A percentile compares a stretch with the other conserved stretches of the same genome.
Evolutionary conservation across 2,329 filamentous ascomycete species (phyloP).

Genomic region (Cladosporium phlei): DNA sequence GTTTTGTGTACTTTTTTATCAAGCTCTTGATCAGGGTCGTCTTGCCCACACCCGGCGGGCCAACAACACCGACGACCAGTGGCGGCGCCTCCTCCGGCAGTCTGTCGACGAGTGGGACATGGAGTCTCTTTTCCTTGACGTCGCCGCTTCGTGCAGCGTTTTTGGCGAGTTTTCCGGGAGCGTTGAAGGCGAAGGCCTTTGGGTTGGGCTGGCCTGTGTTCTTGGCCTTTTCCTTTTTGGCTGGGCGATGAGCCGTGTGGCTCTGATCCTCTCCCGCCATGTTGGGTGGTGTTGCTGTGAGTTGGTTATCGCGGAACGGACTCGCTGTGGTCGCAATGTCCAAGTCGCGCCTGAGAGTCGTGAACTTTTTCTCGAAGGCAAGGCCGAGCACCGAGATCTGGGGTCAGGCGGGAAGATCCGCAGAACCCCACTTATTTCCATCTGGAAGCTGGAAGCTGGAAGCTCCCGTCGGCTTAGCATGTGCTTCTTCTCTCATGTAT

Average conservation of each 20-base stretch:
- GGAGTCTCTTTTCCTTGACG: constrained; percentile 91
- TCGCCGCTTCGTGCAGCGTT: constrained; percentile 69
- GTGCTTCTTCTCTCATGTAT: too few relatives aligned
- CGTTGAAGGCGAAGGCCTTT: constrained; percentile 82
- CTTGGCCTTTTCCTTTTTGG: constrained; percentile 65
- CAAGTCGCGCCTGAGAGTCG: too few relatives aligned
- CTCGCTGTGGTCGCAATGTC: too few relatives aligned
- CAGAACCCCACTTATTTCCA: too few relatives aligned
- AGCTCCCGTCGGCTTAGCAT: too few relatives aligned
- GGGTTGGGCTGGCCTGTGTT: constrained; percentile 64
- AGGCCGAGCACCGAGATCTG: too few relatives aligned
- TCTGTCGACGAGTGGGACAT: constrained; percentile 94
- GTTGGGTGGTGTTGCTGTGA: not conserved
- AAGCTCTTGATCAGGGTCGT: constrained; percentile 93
- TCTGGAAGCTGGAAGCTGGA: too few relatives aligned
- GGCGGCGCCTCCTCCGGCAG: constrained; percentile 93
- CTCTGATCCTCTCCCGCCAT: constrained; percentile 56
- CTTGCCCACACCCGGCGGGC: constrained; percentile 89
- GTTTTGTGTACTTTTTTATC: constrained; percentile 90
- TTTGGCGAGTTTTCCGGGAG: constrained; percentile 73
- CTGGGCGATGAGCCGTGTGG: constrained; percentile 78
- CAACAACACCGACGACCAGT: constrained; percentile 87
- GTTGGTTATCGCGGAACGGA: too few relatives aligned
- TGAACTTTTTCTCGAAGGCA: too few relatives aligned
- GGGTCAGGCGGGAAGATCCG: too few relatives aligned